A percentile compares a stretch with the other conserved stretches of the same genome.
Conservation (phyloP, 768 basidiomycete genomes). For the Boletus insuetus region DNA sequence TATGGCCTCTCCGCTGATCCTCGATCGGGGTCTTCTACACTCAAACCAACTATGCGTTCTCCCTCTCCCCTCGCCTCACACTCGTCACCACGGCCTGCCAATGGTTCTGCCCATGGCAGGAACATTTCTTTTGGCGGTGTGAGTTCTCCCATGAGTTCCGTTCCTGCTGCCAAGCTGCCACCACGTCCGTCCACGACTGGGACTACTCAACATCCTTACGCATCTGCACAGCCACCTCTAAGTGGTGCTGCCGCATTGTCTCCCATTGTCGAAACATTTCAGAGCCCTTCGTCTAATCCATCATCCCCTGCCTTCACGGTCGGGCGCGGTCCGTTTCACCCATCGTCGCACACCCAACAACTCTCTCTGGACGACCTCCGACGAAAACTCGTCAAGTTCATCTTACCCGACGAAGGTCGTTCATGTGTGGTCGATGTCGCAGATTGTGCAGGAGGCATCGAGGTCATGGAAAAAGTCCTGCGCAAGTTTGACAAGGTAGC, state of each 20-base stretch:
- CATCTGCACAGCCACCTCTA: constrained; percentile 46
- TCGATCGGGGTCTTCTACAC: constrained; percentile 48
- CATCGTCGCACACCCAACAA: constrained; percentile 39
- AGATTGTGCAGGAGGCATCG: constrained; percentile 76
- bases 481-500: constrained; percentile 80
- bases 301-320: constrained; percentile 57
- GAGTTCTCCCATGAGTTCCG: constrained; percentile 37
- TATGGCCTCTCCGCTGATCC: constrained; percentile 64
- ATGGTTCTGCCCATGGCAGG: constrained; percentile 47
- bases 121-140: constrained; percentile 49
- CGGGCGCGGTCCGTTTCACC: constrained; percentile 59
- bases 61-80: constrained; percentile 27
- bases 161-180: constrained; percentile 40
- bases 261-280: constrained; percentile 70
- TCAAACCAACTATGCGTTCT: constrained; percentile 39
- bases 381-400: constrained; percentile 85
- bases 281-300: constrained; percentile 30
- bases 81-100: constrained; percentile 38
- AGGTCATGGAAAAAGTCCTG: constrained; percentile 85
- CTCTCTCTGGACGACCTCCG: constrained; percentile 75
- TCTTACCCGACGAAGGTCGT: constrained; percentile 76
- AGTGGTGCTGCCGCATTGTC: constrained; percentile 53
- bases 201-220: constrained; percentile 56
- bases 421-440: constrained; percentile 77
- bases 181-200: constrained; percentile 42